Evolutionary conservation across 768 basidiomycete genomes (phyloP), one percentile per base, ranked within the genome.

Genomic region (Lentinula aciculospora): DNA sequence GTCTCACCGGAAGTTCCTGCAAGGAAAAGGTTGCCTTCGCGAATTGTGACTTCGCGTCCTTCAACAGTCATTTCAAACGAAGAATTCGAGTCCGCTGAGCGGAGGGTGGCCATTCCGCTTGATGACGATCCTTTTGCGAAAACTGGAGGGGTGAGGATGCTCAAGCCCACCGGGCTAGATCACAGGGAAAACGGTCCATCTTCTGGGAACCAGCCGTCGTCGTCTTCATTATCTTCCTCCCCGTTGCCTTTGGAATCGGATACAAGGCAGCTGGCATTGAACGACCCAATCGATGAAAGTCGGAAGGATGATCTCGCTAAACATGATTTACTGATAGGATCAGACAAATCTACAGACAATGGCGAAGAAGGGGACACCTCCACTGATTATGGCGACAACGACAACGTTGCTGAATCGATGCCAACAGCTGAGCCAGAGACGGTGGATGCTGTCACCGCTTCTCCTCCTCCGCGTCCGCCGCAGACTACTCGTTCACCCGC

Each of bases 121-220:
- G 76, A 78, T 44, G 78, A 77, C 50, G 81, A 81, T 65, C 79
- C 84, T 3, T 85, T 86, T 67, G 84, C 83, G 9, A 79, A 77
- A 63, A 69, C 66, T 0, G 77, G 79, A 39, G 82, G 81, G 17
- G 82, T 85, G 7, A 78, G 65, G 63, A 66, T 86, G 72, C 32
- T 82, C 36, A 71, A 68, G 49, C 66, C 70, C 32, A 17, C 28
- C 32, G 49, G 21, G 21, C 7, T 13, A 8, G 32, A 21, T 17
- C 4, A 9, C 23, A 25, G 49, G 29, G 25, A 44, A 10, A 17
- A 13, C 37, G 9, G 17, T n/a, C n/a, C 37, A 39, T n/a, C 37
- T 39, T 39, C 37, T 4, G 37, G 37, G 9, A 9, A 44, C 42
- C 21, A 4, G 28, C 42, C 21, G 42, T 21, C 42, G 23, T 44